A percentile compares a stretch with the other conserved stretches of the same genome.
phyloP scores from a whole-genome alignment of 2,329 filamentous ascomycete species.

The Sarocladium strictum region DNA sequence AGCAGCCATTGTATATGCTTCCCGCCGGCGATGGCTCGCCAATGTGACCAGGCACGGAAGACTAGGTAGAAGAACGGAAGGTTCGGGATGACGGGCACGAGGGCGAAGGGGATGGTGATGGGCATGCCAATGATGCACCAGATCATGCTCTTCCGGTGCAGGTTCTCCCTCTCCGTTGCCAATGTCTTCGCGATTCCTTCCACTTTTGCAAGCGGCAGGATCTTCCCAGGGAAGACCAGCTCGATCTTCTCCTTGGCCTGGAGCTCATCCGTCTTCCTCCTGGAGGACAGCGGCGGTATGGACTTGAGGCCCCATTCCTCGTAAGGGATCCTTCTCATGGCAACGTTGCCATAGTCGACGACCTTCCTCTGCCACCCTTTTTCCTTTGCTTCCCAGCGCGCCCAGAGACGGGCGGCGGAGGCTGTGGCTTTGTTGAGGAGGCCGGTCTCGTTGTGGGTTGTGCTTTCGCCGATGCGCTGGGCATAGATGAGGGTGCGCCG shows the following conservation, averaged over 20 bases:
- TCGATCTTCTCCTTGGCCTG: constrained; percentile 60
- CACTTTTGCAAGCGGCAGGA: constrained; percentile 61
- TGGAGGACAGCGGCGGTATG: constrained; percentile 72
- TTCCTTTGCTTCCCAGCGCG: constrained; percentile 78
- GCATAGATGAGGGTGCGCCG: constrained; percentile 88
- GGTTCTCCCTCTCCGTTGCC: constrained; percentile 70
- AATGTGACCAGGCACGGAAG: constrained; percentile 90
- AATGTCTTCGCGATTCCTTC: constrained; percentile 60
- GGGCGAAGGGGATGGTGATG: constrained; percentile 71
- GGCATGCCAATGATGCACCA: constrained; percentile 83
- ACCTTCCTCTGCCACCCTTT: constrained; percentile 83
- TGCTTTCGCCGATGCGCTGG: constrained; percentile 60
- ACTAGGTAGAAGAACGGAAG: constrained; percentile 94
- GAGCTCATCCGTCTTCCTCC: constrained; percentile 57
- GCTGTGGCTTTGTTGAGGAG: constrained; percentile 63
- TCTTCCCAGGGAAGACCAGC: constrained; percentile 67
- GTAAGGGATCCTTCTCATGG: constrained; percentile 82
- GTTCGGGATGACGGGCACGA: constrained; percentile 88
- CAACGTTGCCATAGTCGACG: constrained; percentile 78
- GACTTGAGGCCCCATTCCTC: constrained; percentile 98
- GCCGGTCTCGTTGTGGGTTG: constrained; percentile 39
- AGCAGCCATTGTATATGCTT: constrained; percentile 79
- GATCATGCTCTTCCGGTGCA: constrained; percentile 71
- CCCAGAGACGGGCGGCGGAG: constrained; percentile 74
- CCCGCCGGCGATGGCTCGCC: constrained; percentile 77